Conservation (phyloP, 179 eudicot genomes). For the Sideroxylon spinosum region DNA sequence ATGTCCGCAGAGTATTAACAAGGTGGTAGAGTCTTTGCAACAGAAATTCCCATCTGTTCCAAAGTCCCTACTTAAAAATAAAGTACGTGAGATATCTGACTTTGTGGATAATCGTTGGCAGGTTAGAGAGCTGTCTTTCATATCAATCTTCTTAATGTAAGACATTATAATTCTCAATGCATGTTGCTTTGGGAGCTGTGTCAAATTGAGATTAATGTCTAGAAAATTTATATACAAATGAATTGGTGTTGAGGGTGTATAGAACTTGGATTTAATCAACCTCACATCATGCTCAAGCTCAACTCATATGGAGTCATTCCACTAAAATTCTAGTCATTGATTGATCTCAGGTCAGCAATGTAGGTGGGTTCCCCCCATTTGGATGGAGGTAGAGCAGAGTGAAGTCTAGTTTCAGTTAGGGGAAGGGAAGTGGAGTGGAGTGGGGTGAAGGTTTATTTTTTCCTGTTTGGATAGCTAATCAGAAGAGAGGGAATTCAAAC, state of each 20-base stretch:
- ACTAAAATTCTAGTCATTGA: not conserved
- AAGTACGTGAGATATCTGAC: conserved; percentile 74
- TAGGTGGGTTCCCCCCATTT: not conserved
- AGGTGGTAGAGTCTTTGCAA: conserved; percentile 53
- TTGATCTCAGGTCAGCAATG: not conserved
- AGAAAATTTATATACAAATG: not conserved
- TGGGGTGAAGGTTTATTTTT: no score
- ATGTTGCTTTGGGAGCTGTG: not conserved
- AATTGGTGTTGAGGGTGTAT: not conserved
- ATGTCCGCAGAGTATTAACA: conserved; percentile 54
- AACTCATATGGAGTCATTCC: not conserved
- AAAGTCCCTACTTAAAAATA: conserved; percentile 52
- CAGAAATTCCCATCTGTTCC: conserved; percentile 54
- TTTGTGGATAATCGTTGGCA: conserved; percentile 76
- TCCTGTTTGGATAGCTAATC: no score
- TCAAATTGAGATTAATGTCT: not conserved
- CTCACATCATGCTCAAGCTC: not conserved
- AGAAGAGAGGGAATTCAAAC: no score
- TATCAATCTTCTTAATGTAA: not conserved
- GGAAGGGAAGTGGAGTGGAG: no score
- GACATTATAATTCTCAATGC: not conserved
- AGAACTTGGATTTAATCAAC: not conserved
- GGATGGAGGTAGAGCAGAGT: no score
- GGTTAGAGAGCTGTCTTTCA: conserved; percentile 39
- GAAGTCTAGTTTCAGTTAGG: no score